These are phyloP conservation scores for Atalantia buxifolia DNA, from an alignment of 345 rosid species.

Conservation along the genomic window DNA sequence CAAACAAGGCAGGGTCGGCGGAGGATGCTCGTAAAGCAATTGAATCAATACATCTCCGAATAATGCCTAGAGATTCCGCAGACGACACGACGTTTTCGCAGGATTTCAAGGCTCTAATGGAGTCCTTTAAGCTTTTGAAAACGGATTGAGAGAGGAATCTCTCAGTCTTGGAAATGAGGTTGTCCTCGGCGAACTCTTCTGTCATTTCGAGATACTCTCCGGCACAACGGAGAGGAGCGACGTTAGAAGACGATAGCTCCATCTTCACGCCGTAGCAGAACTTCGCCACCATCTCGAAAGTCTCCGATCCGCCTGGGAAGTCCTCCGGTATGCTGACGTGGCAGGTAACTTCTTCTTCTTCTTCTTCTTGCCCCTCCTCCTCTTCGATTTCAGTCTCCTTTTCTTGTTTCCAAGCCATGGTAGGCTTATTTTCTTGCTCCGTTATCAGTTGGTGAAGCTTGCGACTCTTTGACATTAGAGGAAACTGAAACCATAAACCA, in stretches of 20 bases:
- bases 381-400: conserved; percentile 13
- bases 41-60: conserved; percentile 62
- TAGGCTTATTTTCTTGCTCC: conserved; percentile 55
- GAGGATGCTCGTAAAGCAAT: conserved; percentile 62
- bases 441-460: conserved; percentile 73
- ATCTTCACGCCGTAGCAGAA: conserved; percentile 92
- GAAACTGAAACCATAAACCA: conserved; percentile 55
- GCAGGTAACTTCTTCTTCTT: conserved; percentile 37
- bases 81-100: conserved; percentile 54
- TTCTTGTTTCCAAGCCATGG: neutral
- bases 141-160: conserved; percentile 64
- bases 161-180: conserved; percentile 69
- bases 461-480: conserved; percentile 83
- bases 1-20: conserved; percentile 68
- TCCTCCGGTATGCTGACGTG: conserved; percentile 49
- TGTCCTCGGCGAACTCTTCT: conserved; percentile 75
- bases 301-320: conserved; percentile 88
- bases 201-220: conserved; percentile 88
- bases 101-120: conserved; percentile 71
- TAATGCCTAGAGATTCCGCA: conserved; percentile 59
- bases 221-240: conserved; percentile 84
- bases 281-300: conserved; percentile 85
- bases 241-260: conserved; percentile 63
- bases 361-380: conserved; percentile 27
- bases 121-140: conserved; percentile 64